Evolutionary conservation across 2,329 filamentous ascomycete genomes (phyloP), one percentile per base, ranked within the genome.

Genomic region (Fusarium sulawesiense): DNA sequence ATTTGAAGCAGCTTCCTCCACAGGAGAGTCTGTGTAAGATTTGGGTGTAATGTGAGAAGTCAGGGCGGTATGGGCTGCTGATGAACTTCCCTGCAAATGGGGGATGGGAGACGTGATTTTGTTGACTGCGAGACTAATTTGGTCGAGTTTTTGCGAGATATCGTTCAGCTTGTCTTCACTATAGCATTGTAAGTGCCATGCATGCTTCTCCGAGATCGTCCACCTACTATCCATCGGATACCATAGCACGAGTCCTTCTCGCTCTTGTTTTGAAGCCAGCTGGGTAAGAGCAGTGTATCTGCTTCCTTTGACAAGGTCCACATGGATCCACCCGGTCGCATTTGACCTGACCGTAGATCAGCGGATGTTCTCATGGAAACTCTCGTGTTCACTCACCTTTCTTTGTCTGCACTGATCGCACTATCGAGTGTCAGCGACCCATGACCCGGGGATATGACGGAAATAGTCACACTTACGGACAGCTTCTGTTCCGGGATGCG

Each of bases 341-440:
- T 44, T 62, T 63, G 11, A 63, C 27, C 60, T 63, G 16, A 25
- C 4, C 6, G 11, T 11, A 6, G 4, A 1, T 34, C 1, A 34
- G 18, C 37, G 10, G 6, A 34, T 20, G 18, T 3, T 6, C 2
- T 6, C 2, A 1, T 34, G 2, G 0, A 37, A 5, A 12, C 18
- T n/a, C 18, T 37, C 10, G 4, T 12, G 10, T 11, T n/a, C 34
- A 1, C 16, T 6, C 13, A 56, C 60, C 41, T 63, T 63, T 21
- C 60, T 18, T 29, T 63, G 58, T 18, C 60, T 32, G 12, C 60
- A 63, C 3, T 63, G 47, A 13, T 63, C 60, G 16, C 58, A 63
- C 60, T 63, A 32, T 1, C 0, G 18, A 7, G 10, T 4, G 14
- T 54, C 8, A 32, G 37, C 29, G 29, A 30, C 6, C 23, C 1